Conservation (phyloP, 441 rosid species). For the Arabidopsis hybrid region DNA sequence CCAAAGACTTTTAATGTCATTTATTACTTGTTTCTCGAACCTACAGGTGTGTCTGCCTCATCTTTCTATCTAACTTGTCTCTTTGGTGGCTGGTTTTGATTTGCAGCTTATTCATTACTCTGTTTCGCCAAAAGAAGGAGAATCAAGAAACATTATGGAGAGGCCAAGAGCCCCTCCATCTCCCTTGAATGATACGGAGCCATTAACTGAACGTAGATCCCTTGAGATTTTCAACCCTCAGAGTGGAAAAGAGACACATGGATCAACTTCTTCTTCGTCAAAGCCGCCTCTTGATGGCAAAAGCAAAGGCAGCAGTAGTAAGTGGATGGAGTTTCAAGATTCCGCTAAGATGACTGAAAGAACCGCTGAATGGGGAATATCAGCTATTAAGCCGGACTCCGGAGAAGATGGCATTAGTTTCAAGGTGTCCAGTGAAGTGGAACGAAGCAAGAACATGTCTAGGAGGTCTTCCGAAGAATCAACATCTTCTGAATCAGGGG, state of each 20-base stretch:
- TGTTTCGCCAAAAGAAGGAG: constrained; percentile 28
- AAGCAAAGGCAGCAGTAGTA: constrained; percentile 47
- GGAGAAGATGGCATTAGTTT: constrained; percentile 58
- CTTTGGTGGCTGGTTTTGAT: constrained; percentile 30
- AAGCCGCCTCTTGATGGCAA: constrained; percentile 21
- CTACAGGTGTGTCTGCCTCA: constrained; percentile 39
- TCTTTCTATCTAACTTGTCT: constrained; percentile 31
- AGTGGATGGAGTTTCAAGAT: constrained; percentile 84
- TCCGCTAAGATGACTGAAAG: constrained; percentile 68
- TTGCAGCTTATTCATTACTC: constrained; percentile 38
- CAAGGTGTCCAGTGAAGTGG: constrained; percentile 57
- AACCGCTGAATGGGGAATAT: constrained; percentile 89
- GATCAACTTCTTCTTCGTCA: constrained; percentile 35
- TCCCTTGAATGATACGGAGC: constrained; percentile 32
- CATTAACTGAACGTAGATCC: constrained; percentile 42
- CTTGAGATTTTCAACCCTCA: constrained; percentile 47
- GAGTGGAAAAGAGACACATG: constrained; percentile 33
- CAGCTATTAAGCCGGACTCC: constrained; percentile 52
- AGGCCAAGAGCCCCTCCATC: constrained; percentile 48
- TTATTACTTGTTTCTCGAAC: constrained; percentile 33
- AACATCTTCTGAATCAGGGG: constrained; percentile 49
- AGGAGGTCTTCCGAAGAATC: constrained; percentile 79
- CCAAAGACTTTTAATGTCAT: constrained; percentile 36
- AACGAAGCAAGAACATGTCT: constrained; percentile 53
- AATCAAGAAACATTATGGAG: constrained; percentile 38